These are phyloP conservation scores for Dictyostelium firmibasis DNA, from an alignment of 78 protist genomes.

Conservation along the genomic window DNA sequence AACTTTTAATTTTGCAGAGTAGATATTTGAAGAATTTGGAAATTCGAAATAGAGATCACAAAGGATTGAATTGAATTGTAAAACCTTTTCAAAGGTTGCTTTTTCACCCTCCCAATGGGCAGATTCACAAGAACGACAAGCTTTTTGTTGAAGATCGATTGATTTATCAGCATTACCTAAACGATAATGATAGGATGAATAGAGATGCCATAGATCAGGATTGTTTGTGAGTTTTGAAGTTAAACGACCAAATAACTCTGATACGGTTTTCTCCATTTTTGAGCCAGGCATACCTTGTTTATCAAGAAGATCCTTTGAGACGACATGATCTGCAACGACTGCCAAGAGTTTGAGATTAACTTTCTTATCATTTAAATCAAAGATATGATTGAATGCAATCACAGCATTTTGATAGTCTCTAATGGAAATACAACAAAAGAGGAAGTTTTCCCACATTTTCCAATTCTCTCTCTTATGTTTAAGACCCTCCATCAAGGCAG, in stretches of 20 bases:
- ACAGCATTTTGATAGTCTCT: conserved; percentile 53
- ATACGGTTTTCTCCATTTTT: conserved; percentile 26
- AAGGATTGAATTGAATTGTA: neutral
- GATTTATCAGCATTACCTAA: conserved; percentile 57
- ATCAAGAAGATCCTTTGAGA: neutral
- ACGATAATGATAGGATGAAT: conserved; percentile 33
- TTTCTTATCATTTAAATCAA: conserved; percentile 47
- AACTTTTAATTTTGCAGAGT: conserved; percentile 51
- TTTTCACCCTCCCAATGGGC: conserved; percentile 47
- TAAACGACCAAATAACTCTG: conserved; percentile 47
- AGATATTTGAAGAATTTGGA: conserved; percentile 46
- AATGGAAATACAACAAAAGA: conserved; percentile 47
- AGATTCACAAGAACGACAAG: conserved; percentile 29
- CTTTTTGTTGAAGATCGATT: conserved; percentile 67
- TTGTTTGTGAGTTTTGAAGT: conserved; percentile 44
- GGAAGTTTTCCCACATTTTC: conserved; percentile 90
- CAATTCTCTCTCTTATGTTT: conserved; percentile 78
- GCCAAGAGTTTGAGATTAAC: conserved; percentile 18
- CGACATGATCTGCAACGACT: conserved; percentile 2
- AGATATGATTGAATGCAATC: neutral
- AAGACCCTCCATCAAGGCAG: conserved; percentile 76
- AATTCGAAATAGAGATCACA: conserved; percentile 36
- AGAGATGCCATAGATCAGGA: conserved; percentile 68
- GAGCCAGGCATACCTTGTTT: conserved; percentile 7
- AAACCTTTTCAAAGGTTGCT: conserved; percentile 27